Conservation (phyloP, 225 moss, liverwort and hornwort species). For the Physcomitrellopsis africana region DNA sequence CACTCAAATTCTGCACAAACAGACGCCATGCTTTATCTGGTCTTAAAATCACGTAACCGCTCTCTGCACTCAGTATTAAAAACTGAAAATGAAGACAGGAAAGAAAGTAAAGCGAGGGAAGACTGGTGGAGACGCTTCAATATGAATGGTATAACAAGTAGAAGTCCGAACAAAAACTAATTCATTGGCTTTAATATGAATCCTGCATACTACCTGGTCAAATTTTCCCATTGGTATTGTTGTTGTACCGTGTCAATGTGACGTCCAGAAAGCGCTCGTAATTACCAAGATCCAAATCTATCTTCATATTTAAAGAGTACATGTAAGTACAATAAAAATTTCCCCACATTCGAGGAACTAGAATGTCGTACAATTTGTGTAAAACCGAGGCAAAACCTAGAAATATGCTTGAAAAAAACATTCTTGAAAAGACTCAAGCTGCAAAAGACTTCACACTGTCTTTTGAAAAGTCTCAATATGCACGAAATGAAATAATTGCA, state of each 20-base stretch:
- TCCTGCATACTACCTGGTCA: conserved; percentile 48
- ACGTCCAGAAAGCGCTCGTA: conserved; percentile 83
- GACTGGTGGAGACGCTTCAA: neutral
- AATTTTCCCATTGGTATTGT: conserved; percentile 79
- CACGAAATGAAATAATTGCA: no score
- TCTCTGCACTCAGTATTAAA: neutral
- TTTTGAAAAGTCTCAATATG: no score
- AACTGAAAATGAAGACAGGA: neutral
- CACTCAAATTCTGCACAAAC: no score
- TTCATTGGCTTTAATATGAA: neutral
- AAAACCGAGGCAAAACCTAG: neutral
- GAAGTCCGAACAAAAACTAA: no score
- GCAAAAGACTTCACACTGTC: no score
- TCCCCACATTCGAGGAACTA: conserved; percentile 11
- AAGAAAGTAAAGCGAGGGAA: conserved; percentile 3
- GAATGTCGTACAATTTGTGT: neutral
- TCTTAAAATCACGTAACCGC: neutral
- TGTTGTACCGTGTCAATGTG: conserved; percentile 69
- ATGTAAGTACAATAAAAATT: neutral
- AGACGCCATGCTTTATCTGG: no score
- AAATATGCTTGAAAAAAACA: neutral
- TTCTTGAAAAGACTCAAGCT: neutral
- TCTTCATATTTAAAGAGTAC: conserved; percentile 35
- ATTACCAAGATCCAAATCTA: conserved; percentile 82
- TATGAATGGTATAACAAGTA: neutral